Conservation (phyloP, 805 yeast genomes). For the Teunomyces aglyptinius region DNA sequence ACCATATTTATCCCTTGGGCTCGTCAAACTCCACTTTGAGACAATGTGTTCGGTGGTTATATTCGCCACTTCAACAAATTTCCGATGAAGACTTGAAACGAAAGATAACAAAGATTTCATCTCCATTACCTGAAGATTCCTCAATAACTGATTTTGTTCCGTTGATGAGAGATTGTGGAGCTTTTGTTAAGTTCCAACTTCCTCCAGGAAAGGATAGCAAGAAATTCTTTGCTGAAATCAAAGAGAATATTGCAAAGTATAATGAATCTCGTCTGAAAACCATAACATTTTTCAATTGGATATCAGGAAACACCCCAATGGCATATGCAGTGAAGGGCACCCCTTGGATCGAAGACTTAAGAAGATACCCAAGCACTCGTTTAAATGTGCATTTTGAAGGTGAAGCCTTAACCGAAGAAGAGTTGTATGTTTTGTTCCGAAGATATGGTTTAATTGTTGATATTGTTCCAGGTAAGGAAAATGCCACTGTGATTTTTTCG, state of each 20-base stretch:
- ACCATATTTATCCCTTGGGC: slow-evolving; percentile 33
- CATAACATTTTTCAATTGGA: slow-evolving; percentile 8
- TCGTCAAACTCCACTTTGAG: slow-evolving; percentile 22
- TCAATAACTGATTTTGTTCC: slow-evolving; percentile 63
- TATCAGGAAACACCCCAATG: slow-evolving; percentile 38
- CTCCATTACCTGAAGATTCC: slow-evolving; percentile 31
- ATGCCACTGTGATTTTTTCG: slow-evolving; percentile 49
- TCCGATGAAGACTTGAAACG: slow-evolving; percentile 16
- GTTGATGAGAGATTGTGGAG: slow-evolving; percentile 87
- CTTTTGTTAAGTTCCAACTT: slow-evolving; percentile 73
- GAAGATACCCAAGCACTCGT: slow-evolving; percentile 65
- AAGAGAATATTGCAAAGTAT: slow-evolving; percentile 38
- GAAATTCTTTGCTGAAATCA: slow-evolving; percentile 53
- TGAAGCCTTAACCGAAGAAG: slow-evolving; percentile 72
- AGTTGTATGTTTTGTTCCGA: slow-evolving; percentile 74
- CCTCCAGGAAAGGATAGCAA: slow-evolving; percentile 50
- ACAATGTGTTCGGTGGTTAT: slow-evolving; percentile 19
- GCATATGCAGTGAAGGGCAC: slow-evolving; percentile 80
- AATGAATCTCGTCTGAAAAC: slow-evolving; percentile 11
- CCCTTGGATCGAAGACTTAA: slow-evolving; percentile 95
- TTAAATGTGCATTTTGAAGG: slow-evolving; percentile 76
- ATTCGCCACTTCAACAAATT: slow-evolving; percentile 12
- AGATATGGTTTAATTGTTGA: slow-evolving; percentile 83
- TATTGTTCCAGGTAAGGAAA: slow-evolving; percentile 55
- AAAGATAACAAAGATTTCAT: slow-evolving; percentile 15